phyloP scores from a whole-genome alignment of 768 basidiomycete genomes.

The Amanita rimosa region DNA sequence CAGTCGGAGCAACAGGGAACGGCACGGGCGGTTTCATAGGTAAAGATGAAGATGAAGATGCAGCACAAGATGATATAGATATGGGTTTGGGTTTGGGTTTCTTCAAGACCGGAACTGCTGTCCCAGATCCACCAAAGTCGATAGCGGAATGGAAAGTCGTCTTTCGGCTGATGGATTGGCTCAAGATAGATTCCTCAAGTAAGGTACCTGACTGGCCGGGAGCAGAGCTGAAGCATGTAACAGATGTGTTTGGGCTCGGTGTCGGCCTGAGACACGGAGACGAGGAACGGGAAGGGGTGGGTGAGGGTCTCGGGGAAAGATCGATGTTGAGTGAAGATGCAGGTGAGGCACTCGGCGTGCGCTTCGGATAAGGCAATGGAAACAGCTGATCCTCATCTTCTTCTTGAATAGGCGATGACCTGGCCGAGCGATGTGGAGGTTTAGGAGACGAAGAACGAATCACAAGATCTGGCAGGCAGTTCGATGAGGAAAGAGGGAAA shows the following conservation, averaged over 20 bases:
- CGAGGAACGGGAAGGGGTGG: slow-evolving; percentile 7
- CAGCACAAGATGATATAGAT: neutral
- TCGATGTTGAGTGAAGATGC: slow-evolving; percentile 11
- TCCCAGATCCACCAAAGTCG: neutral
- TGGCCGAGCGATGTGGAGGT: neutral
- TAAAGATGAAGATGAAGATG: neutral
- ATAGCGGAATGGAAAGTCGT: neutral
- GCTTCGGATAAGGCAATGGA: slow-evolving; percentile 47
- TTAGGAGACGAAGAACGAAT: neutral
- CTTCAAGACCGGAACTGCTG: neutral
- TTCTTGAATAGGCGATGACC: slow-evolving; percentile 34
- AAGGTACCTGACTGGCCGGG: slow-evolving; percentile 3
- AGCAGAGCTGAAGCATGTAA: slow-evolving; percentile 11
- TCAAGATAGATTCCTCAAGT: slow-evolving; percentile 8
- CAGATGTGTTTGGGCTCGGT: slow-evolving; percentile 24
- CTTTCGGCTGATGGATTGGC: neutral
- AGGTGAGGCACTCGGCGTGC: slow-evolving; percentile 34
- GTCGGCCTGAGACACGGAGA: slow-evolving; percentile 1
- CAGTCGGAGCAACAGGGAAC: neutral
- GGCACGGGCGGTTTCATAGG: neutral
- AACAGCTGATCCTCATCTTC: slow-evolving; percentile 48
- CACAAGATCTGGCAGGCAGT: neutral
- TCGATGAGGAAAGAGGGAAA: neutral
- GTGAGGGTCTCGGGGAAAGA: slow-evolving; percentile 12
- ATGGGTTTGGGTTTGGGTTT: no score